phyloP scores from a whole-genome alignment of 2,329 filamentous ascomycete species.

The Magnaporthiopsis rhizophila region DNA sequence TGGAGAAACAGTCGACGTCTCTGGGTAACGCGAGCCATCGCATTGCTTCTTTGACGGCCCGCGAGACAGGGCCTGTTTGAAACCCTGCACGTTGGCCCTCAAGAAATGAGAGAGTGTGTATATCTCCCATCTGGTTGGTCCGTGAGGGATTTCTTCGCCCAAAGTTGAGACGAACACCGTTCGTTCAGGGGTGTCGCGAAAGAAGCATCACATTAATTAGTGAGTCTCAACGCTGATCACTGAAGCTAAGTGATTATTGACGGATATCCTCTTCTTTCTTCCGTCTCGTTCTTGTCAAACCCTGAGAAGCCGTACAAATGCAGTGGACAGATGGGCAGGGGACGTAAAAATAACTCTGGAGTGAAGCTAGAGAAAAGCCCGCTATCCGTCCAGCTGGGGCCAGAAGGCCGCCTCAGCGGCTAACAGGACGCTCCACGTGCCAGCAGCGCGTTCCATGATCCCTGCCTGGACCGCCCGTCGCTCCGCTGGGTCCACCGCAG shows the following conservation, averaged over 20 bases:
- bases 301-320: neutral
- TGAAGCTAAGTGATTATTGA: no score
- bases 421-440: slow-evolving; percentile 42
- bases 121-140: neutral
- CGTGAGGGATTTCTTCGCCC: neutral
- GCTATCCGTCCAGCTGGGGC: slow-evolving; percentile 30
- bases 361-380: neutral
- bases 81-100: neutral
- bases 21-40: no score
- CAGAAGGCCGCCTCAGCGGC: slow-evolving; percentile 52
- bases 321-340: no score
- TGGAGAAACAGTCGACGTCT: no score
- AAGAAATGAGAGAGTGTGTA: neutral
- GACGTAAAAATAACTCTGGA: neutral
- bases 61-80: neutral
- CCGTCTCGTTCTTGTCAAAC: no score
- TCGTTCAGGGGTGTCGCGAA: neutral
- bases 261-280: no score
- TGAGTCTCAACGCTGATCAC: neutral
- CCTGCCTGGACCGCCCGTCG: slow-evolving; percentile 14
- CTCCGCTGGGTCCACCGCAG: slow-evolving; percentile 22
- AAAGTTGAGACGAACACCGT: neutral
- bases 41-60: neutral
- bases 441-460: slow-evolving; percentile 30
- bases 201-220: neutral